These are phyloP conservation scores for Rhizopogon vulgaris DNA, from an alignment of 768 basidiomycete species.

Conservation along the genomic window DNA sequence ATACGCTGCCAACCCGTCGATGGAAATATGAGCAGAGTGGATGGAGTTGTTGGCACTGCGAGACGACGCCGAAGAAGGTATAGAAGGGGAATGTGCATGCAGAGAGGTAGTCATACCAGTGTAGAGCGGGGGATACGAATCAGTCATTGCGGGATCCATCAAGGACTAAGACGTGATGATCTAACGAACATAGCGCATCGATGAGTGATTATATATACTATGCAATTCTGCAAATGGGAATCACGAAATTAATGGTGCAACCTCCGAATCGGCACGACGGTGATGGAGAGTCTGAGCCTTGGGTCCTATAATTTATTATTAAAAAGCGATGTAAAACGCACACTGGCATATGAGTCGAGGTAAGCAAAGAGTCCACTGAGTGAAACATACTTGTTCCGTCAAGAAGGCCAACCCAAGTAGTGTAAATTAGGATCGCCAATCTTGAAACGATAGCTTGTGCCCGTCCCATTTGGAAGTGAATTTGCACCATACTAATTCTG, in stretches of 20 bases:
- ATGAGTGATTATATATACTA: background rate
- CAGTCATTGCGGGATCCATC: background rate
- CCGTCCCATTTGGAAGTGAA: no score
- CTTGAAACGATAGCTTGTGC: background rate
- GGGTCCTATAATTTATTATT: no score
- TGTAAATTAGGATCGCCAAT: background rate
- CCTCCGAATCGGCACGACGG: background rate
- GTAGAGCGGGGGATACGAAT: background rate
- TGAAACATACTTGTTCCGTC: no score
- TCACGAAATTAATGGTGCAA: background rate
- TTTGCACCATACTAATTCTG: background rate
- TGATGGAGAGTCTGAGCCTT: background rate
- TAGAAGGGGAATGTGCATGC: constrained; percentile 5
- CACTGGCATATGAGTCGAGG: no score
- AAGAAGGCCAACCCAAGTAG: background rate
- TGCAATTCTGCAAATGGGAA: background rate
- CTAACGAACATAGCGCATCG: no score
- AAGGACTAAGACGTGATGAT: background rate
- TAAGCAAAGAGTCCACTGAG: no score
- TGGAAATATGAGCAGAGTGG: constrained; percentile 1
- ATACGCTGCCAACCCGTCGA: background rate
- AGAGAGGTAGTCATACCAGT: background rate
- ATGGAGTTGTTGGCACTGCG: background rate
- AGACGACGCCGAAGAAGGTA: background rate
- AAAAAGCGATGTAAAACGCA: no score